Evolutionary conservation across 805 yeast genomes (phyloP).

Genomic region (Candida peoriensis): DNA sequence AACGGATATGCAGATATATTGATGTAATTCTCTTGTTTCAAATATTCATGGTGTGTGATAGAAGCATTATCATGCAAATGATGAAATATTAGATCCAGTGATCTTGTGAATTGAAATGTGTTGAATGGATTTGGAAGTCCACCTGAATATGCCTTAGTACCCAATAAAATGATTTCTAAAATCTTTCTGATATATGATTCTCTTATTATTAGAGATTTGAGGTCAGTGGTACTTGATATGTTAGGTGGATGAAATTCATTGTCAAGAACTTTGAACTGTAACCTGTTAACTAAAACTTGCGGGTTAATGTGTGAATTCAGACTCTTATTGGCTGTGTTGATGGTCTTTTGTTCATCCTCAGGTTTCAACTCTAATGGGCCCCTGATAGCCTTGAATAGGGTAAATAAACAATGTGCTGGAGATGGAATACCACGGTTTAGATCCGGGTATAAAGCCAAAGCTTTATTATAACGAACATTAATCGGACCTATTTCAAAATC

Average conservation of each 20-base stretch:
- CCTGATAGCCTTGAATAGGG: conserved; percentile 56
- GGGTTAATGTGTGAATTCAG: conserved; percentile 57
- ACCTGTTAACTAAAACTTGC: conserved; percentile 40
- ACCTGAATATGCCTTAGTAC: conserved; percentile 28
- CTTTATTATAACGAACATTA: conserved; percentile 42
- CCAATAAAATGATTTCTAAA: conserved; percentile 46
- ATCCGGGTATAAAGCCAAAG: conserved; percentile 23
- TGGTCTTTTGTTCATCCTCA: conserved; percentile 46
- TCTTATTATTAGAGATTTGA: conserved; percentile 27
- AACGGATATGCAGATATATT: conserved; percentile 43
- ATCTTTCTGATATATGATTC: conserved; percentile 53
- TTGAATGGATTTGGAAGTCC: conserved; percentile 25
- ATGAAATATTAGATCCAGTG: conserved; percentile 26
- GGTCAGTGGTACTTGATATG: conserved; percentile 29
- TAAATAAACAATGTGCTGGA: conserved; percentile 52
- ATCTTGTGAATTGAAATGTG: conserved; percentile 20
- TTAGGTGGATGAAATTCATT: conserved; percentile 45
- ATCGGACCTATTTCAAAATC: conserved; percentile 48
- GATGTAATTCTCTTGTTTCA: conserved; percentile 32
- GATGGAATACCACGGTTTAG: conserved; percentile 38
- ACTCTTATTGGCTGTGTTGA: conserved; percentile 44
- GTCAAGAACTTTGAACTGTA: conserved; percentile 36
- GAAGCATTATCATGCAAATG: conserved; percentile 28
- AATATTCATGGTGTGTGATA: conserved; percentile 18
- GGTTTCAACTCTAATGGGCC: conserved; percentile 54